Evolutionary conservation across 208 protist genomes (phyloP).

Genomic region (Trypanosoma melophagium): DNA sequence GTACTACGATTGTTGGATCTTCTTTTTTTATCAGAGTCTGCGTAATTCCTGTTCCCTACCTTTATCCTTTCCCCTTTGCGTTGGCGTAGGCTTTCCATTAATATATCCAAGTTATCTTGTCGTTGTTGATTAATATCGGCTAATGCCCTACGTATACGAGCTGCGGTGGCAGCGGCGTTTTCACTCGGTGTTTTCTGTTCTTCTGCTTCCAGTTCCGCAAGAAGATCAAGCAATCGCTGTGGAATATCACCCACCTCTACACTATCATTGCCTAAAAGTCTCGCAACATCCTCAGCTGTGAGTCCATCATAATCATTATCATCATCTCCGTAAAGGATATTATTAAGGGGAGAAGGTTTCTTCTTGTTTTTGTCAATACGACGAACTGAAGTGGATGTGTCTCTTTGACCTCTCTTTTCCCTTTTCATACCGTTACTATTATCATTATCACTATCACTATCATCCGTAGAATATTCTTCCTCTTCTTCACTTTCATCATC

Average conservation of each 20-base stretch:
- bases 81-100: background rate
- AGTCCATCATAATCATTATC: background rate
- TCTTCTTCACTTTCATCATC: background rate
- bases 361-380: no score
- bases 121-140: background rate
- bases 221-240: conserved; percentile 4
- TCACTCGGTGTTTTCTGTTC: background rate
- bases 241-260: conserved; percentile 10
- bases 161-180: background rate
- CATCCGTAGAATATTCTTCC: background rate
- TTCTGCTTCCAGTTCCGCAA: conserved; percentile 3
- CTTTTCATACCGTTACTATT: background rate
- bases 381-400: no score
- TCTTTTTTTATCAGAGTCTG: background rate
- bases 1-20: background rate
- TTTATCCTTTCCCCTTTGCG: background rate
- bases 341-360: no score
- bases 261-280: background rate
- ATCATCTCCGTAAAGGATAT: background rate
- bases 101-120: background rate
- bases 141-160: background rate
- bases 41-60: background rate
- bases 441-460: background rate
- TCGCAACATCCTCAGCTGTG: conserved; percentile 11
- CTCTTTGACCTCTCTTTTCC: no score